A percentile compares a stretch with the other conserved stretches of the same genome.
phyloP scores from a whole-genome alignment of 441 rosid genomes.

The Bocquillonia castaneifolia region DNA sequence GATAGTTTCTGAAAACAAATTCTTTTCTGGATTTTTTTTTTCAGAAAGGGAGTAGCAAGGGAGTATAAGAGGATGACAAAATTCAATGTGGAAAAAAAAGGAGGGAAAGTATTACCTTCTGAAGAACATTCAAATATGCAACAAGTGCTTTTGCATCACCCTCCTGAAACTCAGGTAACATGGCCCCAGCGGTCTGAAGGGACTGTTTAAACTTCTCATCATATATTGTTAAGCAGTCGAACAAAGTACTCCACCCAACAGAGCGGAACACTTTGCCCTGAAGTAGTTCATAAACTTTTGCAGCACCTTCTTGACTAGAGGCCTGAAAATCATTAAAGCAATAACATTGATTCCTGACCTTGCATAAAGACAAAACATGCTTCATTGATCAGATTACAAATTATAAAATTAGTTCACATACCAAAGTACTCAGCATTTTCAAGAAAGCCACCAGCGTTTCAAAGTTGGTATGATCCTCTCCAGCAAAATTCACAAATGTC shows the following conservation, averaged over 20 bases:
- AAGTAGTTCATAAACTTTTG: constrained; percentile 86
- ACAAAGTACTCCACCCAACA: constrained; percentile 91
- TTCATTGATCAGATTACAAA: constrained; percentile 16
- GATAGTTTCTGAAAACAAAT: too few species aligned
- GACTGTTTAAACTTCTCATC: constrained; percentile 91
- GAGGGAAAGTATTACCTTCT: constrained; percentile 55
- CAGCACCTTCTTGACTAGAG: constrained; percentile 89
- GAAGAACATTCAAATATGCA: constrained; percentile 92
- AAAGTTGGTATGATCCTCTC: constrained; percentile 95
- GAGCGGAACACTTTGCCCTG: constrained; percentile 85
- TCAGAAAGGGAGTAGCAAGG: too few species aligned
- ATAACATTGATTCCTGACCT: constrained; percentile 23
- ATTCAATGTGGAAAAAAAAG: not conserved
- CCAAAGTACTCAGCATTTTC: constrained; percentile 93
- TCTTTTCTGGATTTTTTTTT: too few species aligned
- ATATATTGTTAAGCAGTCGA: constrained; percentile 77
- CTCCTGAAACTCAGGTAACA: constrained; percentile 88
- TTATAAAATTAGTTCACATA: constrained; percentile 31
- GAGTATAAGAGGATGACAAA: not conserved
- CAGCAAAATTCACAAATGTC: constrained; percentile 97
- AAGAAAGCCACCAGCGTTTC: constrained; percentile 94
- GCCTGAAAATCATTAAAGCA: constrained; percentile 50
- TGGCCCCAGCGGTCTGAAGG: constrained; percentile 77
- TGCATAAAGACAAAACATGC: constrained; percentile 15
- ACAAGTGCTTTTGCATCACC: constrained; percentile 98